Conservation (phyloP, 768 basidiomycete species). For the Amanita exitialis region DNA sequence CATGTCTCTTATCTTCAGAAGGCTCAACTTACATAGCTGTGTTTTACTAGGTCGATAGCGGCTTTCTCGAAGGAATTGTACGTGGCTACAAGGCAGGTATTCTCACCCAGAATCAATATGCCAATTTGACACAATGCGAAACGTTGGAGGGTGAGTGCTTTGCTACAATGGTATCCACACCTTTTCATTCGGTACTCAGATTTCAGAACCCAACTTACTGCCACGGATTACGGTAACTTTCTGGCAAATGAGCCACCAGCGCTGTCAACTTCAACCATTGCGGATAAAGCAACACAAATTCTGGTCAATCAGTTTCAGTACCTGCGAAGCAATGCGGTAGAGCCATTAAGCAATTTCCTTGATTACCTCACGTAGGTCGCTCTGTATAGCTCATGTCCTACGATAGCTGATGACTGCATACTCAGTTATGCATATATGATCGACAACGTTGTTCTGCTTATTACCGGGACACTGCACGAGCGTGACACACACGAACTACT, state of each 20-base stretch:
- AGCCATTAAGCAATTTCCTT: conserved; percentile 84
- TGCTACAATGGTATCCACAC: not conserved
- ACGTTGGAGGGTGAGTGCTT: conserved; percentile 72
- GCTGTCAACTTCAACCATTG: conserved; percentile 87
- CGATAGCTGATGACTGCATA: conserved; percentile 1
- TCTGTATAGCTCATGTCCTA: not conserved
- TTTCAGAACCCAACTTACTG: conserved; percentile 88
- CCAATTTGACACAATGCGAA: conserved; percentile 95
- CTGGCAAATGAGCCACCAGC: conserved; percentile 93
- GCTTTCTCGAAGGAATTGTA: conserved; percentile 75
- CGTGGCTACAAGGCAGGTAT: conserved; percentile 93
- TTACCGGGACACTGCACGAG: conserved; percentile 95
- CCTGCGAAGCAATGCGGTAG: conserved; percentile 81
- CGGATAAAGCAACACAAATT: conserved; percentile 92
- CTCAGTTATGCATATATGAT: conserved; percentile 97
- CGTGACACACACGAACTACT: conserved; percentile 95
- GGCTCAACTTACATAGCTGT: conserved; percentile 17
- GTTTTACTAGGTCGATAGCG: conserved; percentile 46
- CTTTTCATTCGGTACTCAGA: conserved; percentile 35
- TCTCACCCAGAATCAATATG: conserved; percentile 81
- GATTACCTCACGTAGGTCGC: conserved; percentile 92
- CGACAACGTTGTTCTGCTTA: conserved; percentile 96
- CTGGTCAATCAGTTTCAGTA: conserved; percentile 98
- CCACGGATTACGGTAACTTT: conserved; percentile 98
- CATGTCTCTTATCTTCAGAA: conserved; percentile 6